Base-by-base conservation (phyloP, 225 moss, liverwort and hornwort species). In the Takakia lepidozioides region DNA sequence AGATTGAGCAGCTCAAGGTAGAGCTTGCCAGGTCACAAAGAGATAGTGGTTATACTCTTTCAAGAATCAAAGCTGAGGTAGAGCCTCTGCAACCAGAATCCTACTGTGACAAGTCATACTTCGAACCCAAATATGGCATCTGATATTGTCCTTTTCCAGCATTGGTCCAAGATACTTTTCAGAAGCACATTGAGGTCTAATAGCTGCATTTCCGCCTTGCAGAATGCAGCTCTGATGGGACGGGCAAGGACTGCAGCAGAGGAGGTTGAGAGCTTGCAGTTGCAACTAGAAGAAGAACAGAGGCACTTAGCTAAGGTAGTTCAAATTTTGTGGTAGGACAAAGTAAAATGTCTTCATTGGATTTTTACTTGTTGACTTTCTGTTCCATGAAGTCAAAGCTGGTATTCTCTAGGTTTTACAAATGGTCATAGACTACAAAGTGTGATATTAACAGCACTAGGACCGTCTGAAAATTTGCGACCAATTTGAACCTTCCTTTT, bases 241-340 rank as follows among this genome's bases (percentile, higher is more conserved):
- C 74, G 66, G 44, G 52, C 75, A 39, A 62, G 69, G 41, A 41
- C 74, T 54, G 63, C 69, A 54, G 58, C 73, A 27, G 82, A 69
- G 54, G 84, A 87, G 67, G 52, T 52, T 53, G 77, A 75, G 25
- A 75, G 56, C 66, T 72, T 83, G 63, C 55, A 66, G 45, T 52
- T 56, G 25, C 81, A 87, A 62, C 65, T 95, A 26, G 80, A 81
- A 19, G 84, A 80, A 55, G 64, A 82, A 69, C 80, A 87, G 59
- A 77, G 39, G 45, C 57, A 62, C 25, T 59, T 70, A 57, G 74
- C 86, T 56, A 82, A 90, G 89, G 93, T 93, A 55, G n/a, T 19
- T 8, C 11, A 17, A 37, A 8, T 13, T 13, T 37, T 37, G 9
- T 37, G 36, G 36, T 9, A 37, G 36, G 36, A 8, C 2, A 2